Base-by-base conservation (phyloP, 108 stramenopile genomes). In the Cyclotella kingstonii region DNA sequence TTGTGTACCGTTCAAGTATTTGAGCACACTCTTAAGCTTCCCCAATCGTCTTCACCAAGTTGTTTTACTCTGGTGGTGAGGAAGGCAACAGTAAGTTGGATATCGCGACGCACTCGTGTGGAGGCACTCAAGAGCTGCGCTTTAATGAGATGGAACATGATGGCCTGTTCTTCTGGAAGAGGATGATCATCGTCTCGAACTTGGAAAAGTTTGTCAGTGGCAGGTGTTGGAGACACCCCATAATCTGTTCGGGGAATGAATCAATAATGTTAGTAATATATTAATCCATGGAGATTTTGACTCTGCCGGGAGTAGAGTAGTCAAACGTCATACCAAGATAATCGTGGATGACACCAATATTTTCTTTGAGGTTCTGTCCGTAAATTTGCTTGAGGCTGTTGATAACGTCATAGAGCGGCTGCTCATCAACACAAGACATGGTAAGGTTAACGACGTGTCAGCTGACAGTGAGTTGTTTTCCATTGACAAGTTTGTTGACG, bases 381-480 rank as follows among this genome's bases (percentile, higher is more conserved):
- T 43, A 57, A 14, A 28, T 43, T 8, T 6, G 10, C 25, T 22
- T 25, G 23, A 57, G 40, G 27, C 17, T 28, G 27, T 15, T 10
- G 6, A 57, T 27, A 14, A 57, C 10, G 9, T 27, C 19, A 14
- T 2, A 15, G 25, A 43, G 11, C 11, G 18, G 23, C 3, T 27
- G 5, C 8, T 9, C 27, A 2, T 1, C 14, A 7, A 7, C 25
- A 26, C 43, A 41, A 9, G 56, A 57, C n/a, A 57, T 17, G 23
- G 41, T 57, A 23, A 42, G 40, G 27, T 57, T 14, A 6, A 43
- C 56, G 17, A 57, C 56, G 29, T 57, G 56, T 41, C 56, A 57
- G 9, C 12, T n/a, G 1, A 57, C 41, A 14, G 56, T 42, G 17
- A 44, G 5, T 44, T 44, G 43, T 17, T 44, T 8, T 5, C 56